Conservation (phyloP, 106 monocot genomes). For the Hemerocallis citrina region DNA sequence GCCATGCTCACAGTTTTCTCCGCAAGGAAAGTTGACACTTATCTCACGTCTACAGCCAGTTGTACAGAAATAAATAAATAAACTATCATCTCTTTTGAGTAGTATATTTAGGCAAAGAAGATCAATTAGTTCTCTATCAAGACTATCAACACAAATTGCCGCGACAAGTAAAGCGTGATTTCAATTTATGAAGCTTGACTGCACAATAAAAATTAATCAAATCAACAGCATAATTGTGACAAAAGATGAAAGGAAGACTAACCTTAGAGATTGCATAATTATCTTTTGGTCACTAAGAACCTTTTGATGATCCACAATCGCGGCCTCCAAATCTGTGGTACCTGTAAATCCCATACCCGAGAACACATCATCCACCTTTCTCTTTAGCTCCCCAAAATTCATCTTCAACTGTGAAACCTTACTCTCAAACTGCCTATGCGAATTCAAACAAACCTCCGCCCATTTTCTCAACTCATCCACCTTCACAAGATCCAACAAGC, state of each 20-base stretch:
- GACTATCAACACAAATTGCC: no score
- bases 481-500: conserved; percentile 84
- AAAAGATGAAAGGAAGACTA: background rate
- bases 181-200: no score
- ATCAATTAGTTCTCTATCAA: no score
- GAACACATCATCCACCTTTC: conserved; percentile 45
- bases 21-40: no score
- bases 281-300: conserved; percentile 71
- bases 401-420: conserved; percentile 84
- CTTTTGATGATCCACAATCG: conserved; percentile 53
- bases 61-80: no score
- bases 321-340: conserved; percentile 47
- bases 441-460: conserved; percentile 47
- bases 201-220: background rate
- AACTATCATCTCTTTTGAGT: no score
- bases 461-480: conserved; percentile 62
- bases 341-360: conserved; percentile 28
- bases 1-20: no score
- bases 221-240: background rate
- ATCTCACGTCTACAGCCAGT: no score
- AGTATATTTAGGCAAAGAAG: no score
- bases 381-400: conserved; percentile 65
- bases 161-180: no score
- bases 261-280: conserved; percentile 92
- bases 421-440: conserved; percentile 77